Evolutionary conservation across 352 stramenopile species (phyloP).

Genomic region (Peronospora belbahrii): DNA sequence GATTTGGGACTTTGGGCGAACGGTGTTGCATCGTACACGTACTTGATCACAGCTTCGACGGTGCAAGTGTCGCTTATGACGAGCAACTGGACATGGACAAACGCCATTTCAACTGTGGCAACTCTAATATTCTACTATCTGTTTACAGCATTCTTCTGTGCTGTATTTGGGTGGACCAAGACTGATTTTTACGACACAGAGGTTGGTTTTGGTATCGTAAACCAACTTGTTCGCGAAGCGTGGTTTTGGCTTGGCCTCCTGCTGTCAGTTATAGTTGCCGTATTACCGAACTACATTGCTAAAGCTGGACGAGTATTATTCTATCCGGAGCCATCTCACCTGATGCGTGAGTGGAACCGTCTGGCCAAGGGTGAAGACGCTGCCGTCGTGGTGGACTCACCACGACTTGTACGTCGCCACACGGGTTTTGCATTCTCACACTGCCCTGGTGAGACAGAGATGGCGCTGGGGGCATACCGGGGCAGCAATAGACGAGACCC

Average conservation of each 20-base stretch:
- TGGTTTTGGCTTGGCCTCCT: constrained; percentile 85
- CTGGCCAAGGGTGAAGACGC: constrained; percentile 71
- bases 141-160: constrained; percentile 82
- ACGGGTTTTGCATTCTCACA: constrained; percentile 86
- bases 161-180: constrained; percentile 66
- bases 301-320: constrained; percentile 83
- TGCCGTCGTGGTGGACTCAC: constrained; percentile 46
- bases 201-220: constrained; percentile 53
- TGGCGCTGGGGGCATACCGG: constrained; percentile 47
- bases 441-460: constrained; percentile 62
- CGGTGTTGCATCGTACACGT: constrained; percentile 79
- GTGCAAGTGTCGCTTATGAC: constrained; percentile 83
- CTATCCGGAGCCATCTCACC: constrained; percentile 81
- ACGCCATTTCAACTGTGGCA: constrained; percentile 63
- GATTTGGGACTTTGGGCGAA: constrained; percentile 74
- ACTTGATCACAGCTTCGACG: constrained; percentile 81
- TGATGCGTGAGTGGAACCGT: constrained; percentile 88
- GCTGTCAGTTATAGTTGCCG: constrained; percentile 40
- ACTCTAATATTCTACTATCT: constrained; percentile 83
- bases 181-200: constrained; percentile 78
- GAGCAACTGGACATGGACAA: constrained; percentile 82
- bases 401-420: constrained; percentile 72
- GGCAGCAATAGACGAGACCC: constrained; percentile 17
- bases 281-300: constrained; percentile 83
- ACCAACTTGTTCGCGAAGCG: constrained; percentile 47